Conservation (phyloP, 2,329 filamentous ascomycete species). For the Apiospora sp. region DNA sequence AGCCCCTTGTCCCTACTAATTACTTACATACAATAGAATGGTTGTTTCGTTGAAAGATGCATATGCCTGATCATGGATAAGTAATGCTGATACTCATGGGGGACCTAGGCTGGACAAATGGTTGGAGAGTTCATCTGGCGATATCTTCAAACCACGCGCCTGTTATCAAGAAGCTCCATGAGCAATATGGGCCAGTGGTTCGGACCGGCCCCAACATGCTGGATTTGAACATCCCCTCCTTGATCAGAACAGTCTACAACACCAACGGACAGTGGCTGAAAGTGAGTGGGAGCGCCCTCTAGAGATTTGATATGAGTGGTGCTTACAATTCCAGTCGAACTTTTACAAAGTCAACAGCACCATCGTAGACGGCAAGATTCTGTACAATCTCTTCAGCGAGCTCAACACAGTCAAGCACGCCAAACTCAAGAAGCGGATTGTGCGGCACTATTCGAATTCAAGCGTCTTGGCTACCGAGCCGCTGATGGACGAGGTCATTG, state of each 20-base stretch:
- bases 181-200: conserved; percentile 48
- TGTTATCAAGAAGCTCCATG: conserved; percentile 43
- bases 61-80: background rate
- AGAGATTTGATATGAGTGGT: background rate
- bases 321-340: conserved; percentile 34
- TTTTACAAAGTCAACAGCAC: conserved; percentile 40
- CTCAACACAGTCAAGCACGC: conserved; percentile 36
- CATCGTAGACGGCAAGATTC: conserved; percentile 39
- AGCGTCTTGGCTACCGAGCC: conserved; percentile 37
- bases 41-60: background rate
- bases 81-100: background rate
- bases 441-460: conserved; percentile 37
- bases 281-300: conserved; percentile 29
- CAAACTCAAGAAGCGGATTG: conserved; percentile 38
- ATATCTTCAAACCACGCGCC: conserved; percentile 37
- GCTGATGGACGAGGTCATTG: conserved; percentile 39
- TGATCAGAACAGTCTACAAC: conserved; percentile 45
- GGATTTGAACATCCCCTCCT: conserved; percentile 38
- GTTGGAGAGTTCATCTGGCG: conserved; percentile 44
- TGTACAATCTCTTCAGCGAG: conserved; percentile 43
- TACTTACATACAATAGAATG: too few species aligned
- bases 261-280: conserved; percentile 43
- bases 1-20: too few species aligned
- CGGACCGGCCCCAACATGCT: conserved; percentile 46
- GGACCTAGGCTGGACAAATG: conserved; percentile 43